Conservation (phyloP, 192 early-diverging fungal species). For the Entomortierella lignicola region DNA sequence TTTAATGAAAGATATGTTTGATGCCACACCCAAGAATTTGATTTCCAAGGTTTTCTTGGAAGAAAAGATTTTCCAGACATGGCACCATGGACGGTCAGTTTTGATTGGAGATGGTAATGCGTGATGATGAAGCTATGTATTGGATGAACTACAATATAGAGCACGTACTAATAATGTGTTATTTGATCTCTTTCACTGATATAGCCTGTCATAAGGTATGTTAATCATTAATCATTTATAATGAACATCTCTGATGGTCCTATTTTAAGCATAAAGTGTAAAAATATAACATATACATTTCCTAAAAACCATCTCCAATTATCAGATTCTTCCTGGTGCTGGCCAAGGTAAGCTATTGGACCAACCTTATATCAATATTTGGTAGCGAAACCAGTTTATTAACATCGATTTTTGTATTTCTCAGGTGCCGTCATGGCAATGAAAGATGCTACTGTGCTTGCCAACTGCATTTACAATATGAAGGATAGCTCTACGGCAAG, state of each 20-base stretch:
- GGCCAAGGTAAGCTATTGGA: neutral
- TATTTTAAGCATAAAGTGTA: neutral
- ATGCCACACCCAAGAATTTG: neutral
- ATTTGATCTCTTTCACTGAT: neutral
- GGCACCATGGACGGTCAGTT: neutral
- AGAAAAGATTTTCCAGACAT: conserved; percentile 1
- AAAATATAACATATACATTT: neutral
- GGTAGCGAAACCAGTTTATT: too few species aligned
- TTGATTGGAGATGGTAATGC: neutral
- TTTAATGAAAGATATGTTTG: neutral
- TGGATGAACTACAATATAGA: neutral
- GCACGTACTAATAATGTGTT: neutral
- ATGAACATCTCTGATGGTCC: neutral
- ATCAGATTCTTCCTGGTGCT: neutral
- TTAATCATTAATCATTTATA: too few species aligned
- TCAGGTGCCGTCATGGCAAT: conserved; percentile 13
- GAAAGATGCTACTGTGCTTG: conserved; percentile 12
- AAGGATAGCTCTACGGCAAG: conserved; percentile 2
- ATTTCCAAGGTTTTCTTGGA: neutral
- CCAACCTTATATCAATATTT: neutral
- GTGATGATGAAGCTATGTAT: neutral
- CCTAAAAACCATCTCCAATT: neutral
- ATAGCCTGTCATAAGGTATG: neutral
- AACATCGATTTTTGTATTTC: too few species aligned
- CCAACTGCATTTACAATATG: conserved; percentile 23